Evolutionary conservation across 2,329 filamentous ascomycete genomes (phyloP), one percentile per base, ranked within the genome.

Genomic region (Neofusicoccum umdonicola): DNA sequence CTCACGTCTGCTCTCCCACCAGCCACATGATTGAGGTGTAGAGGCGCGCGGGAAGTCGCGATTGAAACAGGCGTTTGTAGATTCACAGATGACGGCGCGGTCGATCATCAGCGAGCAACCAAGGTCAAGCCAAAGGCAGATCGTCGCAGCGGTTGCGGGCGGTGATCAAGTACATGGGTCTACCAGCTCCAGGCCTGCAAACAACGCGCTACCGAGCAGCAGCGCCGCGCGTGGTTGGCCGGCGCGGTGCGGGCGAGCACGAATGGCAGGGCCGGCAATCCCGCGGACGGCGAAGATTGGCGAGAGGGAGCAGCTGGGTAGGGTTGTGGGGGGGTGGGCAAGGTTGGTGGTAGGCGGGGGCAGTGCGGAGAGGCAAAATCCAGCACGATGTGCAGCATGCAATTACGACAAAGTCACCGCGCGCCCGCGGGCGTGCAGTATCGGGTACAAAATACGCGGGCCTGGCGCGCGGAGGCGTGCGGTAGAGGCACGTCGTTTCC

Each of bases 51-150:
- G 54, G 37, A 58, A 27, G 56, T 60, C 8, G 56, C 42, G 56
- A 60, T 37, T 34, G 50, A 19, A 52, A 50, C 47, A 34, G 47
- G 47, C 47, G 47, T 50, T 45, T 60, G 56, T 60, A 60, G 56
- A 60, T 60, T 60, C 56, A 60, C 56, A 48, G 56, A 60, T 60
- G 56, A 60, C 56, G 56, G 56, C 44, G 56, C 42, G 42, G 56
- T 22, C 56, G 56, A 60, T 60, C 56, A 60, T n/a, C n/a, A 37
- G 34, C 56, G 56, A 37, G 39, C 56, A 47, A 60, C 56, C 56
- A 60, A 60, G 56, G 56, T 45, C 56, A 47, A 45, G 42, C 35
- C 56, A 19, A 37, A 60, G 41, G 31, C 56, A 60, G 56, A 60
- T 60, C 56, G 31, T 31, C 39, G 54, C 39, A 27, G 54, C 54